These are phyloP conservation scores for Kodamaea sagamina DNA, from an alignment of 805 yeast genomes.

Conservation along the genomic window DNA sequence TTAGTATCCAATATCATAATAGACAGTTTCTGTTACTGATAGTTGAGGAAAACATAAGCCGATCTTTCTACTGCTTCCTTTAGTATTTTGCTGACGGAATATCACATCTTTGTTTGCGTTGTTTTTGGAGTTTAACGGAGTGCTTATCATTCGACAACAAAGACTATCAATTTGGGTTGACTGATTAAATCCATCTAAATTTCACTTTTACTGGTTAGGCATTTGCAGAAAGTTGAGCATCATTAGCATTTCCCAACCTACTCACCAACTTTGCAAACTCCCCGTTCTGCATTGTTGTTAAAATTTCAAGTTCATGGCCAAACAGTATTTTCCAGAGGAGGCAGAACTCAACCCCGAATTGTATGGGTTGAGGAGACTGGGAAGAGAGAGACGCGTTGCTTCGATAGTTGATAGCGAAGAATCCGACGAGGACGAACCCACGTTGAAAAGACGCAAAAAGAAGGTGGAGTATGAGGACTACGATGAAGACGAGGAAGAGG, in stretches of 20 bases:
- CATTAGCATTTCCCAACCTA: not conserved
- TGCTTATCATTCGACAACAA: no score
- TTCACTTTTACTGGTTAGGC: not conserved
- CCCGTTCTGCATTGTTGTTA: not conserved
- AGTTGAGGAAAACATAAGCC: not conserved
- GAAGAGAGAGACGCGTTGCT: conserved; percentile 53
- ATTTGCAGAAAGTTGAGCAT: not conserved
- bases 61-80: not conserved
- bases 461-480: conserved; percentile 18
- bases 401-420: conserved; percentile 37
- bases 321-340: conserved; percentile 47
- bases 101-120: not conserved
- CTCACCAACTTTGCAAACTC: not conserved
- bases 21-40: not conserved
- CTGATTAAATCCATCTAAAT: conserved; percentile 1
- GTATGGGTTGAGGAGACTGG: conserved; percentile 80
- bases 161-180: not conserved
- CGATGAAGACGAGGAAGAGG: conserved; percentile 22
- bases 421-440: conserved; percentile 30
- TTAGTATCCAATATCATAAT: not conserved
- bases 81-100: not conserved
- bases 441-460: conserved; percentile 16
- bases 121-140: not conserved
- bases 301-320: conserved; percentile 26
- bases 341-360: conserved; percentile 72